These are phyloP conservation scores for Tricholoma bakamatsutake DNA, from an alignment of 768 basidiomycete genomes.

Conservation along the genomic window DNA sequence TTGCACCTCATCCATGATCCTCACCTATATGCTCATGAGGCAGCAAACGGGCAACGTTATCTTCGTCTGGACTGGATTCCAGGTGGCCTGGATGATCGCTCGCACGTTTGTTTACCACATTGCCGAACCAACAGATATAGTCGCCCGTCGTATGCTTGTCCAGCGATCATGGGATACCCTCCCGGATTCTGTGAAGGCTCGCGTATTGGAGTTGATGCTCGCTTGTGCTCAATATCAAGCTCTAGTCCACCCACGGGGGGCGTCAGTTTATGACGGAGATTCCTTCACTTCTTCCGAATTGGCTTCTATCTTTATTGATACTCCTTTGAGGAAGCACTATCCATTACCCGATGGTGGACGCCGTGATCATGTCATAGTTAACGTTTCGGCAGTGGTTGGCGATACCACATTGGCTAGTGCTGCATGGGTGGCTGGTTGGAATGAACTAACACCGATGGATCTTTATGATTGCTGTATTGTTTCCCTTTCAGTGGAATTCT, in stretches of 20 bases:
- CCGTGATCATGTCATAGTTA: background rate
- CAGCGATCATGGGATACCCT: background rate
- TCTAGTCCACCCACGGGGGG: background rate
- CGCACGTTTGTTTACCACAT: background rate
- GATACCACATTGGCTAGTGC: background rate
- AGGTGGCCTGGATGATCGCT: background rate
- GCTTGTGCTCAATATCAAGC: background rate
- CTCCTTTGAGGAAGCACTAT: background rate
- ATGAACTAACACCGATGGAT: background rate
- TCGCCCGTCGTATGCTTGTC: background rate
- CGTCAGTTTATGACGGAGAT: background rate
- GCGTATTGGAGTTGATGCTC: background rate
- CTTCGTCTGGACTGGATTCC: background rate
- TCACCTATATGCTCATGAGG: slow-evolving; percentile 17
- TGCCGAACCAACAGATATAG: background rate
- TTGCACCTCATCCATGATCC: slow-evolving; percentile 12
- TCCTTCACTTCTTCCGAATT: background rate
- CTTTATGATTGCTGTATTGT: background rate
- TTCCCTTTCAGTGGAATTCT: background rate
- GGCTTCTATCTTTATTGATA: background rate
- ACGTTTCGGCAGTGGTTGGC: background rate
- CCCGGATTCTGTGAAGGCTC: background rate
- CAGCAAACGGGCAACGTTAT: background rate
- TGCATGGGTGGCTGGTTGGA: background rate
- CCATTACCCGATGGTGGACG: background rate